Evolutionary conservation across 768 basidiomycete genomes (phyloP).

Genomic region (Cystofilobasidium bisporidii): DNA sequence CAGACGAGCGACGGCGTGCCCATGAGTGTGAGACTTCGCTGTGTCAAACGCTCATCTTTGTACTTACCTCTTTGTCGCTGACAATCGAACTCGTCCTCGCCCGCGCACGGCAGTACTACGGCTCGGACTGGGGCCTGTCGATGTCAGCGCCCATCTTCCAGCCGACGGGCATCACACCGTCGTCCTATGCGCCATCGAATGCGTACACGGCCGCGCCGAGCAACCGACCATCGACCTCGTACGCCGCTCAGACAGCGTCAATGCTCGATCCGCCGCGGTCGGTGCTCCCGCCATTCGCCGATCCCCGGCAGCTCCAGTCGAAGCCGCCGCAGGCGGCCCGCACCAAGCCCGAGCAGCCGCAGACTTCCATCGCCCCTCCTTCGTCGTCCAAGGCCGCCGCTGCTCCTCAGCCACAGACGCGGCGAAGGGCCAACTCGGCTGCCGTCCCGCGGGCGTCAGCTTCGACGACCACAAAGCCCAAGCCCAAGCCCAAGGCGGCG

Average conservation of each 20-base stretch:
- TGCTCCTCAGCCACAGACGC: background rate
- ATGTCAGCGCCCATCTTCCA: background rate
- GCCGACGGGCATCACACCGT: background rate
- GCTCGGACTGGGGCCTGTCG: background rate
- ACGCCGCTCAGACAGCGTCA: background rate
- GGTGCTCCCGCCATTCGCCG: background rate
- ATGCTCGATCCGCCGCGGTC: background rate
- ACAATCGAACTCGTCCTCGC: no score
- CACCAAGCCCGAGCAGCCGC: no score
- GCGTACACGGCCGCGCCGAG: background rate
- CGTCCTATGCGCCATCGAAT: background rate
- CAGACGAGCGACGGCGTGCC: slow-evolving; percentile 20
- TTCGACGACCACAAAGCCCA: background rate
- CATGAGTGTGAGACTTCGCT: background rate
- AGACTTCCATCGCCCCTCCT: no score
- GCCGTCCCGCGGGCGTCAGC: background rate
- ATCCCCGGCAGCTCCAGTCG: background rate
- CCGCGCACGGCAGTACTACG: background rate
- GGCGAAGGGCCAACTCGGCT: background rate
- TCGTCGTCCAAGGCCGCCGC: no score
- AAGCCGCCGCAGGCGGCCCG: background rate
- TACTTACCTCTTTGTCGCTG: no score
- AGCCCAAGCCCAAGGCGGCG: background rate
- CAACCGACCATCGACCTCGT: slow-evolving; percentile 1
- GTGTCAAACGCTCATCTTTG: no score